Base-by-base conservation (phyloP, 371 early-diverging fungal species). In the Mucor ambiguus region DNA sequence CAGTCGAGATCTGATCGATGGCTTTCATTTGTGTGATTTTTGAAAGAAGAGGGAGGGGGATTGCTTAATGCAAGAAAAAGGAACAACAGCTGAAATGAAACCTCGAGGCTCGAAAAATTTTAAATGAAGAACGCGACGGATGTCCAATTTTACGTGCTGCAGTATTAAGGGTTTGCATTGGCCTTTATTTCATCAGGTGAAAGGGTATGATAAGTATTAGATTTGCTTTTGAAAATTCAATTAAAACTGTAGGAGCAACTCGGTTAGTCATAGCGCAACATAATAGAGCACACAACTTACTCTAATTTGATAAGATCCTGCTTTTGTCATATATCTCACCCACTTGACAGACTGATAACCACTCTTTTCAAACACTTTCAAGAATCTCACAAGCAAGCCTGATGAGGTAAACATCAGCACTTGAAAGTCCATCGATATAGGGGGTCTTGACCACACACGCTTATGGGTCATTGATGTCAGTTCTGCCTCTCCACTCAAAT, bases 271-370 rank as follows among this genome's bases (percentile, higher is more conserved):
- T 33, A 22, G 26, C 29, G 29, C 26, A 16, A 54, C 28, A 14
- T 18, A 4, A 28, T 5, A 28, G 11, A 29, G 18, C 10, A 8
- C n/a, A 11, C 4, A 37, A 74, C 82, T 85, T 84, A 90, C 90
- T 80, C 92, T 81, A 62, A 94, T 89, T 73, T 95, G 93, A 76
- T 95, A 95, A 56, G 89, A 88, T 11, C 95, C 95, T 18, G 94
- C 94, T 64, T 93, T 93, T 60, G 96, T 93, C 89, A 94, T 89
- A 74, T 96, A 96, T 67, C 96, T 79, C n/a, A 96, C 95, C 96
- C 96, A 95, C 74, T 94, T 94, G 43, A 94, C 94, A 69, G 90
- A 90, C 61, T 92, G 89, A 69, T 96, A 96, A 67, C 91, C 90
- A 67, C 90, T 90, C 84, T 93, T 93, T 69, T 96, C 96, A 81